Conservation (phyloP, 2,329 filamentous ascomycete genomes). For the Aschersonia sp. region DNA sequence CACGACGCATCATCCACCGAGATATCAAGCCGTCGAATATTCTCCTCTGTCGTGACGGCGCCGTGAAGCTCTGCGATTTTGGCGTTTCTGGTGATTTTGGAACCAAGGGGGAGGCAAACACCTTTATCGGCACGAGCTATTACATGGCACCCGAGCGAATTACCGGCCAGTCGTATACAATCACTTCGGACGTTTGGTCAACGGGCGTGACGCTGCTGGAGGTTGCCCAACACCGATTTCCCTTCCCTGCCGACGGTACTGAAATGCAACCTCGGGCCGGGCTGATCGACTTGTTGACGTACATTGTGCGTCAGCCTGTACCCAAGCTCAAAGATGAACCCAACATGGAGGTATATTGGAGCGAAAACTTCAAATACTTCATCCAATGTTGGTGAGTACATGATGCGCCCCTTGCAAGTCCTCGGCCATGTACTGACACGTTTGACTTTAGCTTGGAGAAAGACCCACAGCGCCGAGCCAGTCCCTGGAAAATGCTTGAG, state of each 20-base stretch:
- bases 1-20: conserved; percentile 92
- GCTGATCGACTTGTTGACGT: conserved; percentile 87
- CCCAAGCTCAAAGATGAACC: conserved; percentile 94
- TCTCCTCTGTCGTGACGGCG: conserved; percentile 75
- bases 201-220: conserved; percentile 94
- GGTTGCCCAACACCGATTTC: conserved; percentile 97
- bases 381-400: conserved; percentile 90
- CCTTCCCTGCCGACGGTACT: conserved; percentile 91
- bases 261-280: conserved; percentile 90
- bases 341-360: conserved; percentile 81
- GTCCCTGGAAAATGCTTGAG: conserved; percentile 96
- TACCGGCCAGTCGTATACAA: conserved; percentile 94
- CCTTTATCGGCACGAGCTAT: conserved; percentile 96
- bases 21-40: conserved; percentile 99
- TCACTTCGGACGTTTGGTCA: conserved; percentile 97
- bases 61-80: conserved; percentile 97
- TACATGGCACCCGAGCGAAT: conserved; percentile 99
- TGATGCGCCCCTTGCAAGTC: background rate
- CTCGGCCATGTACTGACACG: conserved; percentile 9
- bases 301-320: conserved; percentile 91
- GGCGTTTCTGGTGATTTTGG: conserved; percentile 96
- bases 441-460: conserved; percentile 64
- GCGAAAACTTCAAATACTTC: conserved; percentile 96
- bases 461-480: conserved; percentile 71
- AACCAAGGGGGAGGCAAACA: conserved; percentile 96